These are phyloP conservation scores for Ogataea kodamae DNA, from an alignment of 805 yeast species.

Conservation along the genomic window DNA sequence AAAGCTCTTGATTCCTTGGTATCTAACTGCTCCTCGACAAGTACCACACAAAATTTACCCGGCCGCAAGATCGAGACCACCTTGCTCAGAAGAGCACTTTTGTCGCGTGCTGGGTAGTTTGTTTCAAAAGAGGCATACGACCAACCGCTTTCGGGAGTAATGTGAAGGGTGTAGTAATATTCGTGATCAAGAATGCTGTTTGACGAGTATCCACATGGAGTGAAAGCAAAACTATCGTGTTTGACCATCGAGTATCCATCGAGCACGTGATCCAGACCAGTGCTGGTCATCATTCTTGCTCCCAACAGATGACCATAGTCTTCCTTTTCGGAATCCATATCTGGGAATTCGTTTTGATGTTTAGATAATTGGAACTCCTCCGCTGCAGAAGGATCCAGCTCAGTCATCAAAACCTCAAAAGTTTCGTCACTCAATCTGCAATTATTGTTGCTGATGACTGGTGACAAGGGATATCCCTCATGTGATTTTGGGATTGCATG, in stretches of 20 bases:
- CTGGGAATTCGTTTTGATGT: conserved; percentile 32
- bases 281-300: conserved; percentile 54
- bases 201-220: conserved; percentile 94
- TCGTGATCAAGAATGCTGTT: conserved; percentile 66
- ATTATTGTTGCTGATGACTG: conserved; percentile 16
- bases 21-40: conserved; percentile 33
- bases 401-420: conserved; percentile 89
- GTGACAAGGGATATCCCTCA: conserved; percentile 24
- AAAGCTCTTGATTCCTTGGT: conserved; percentile 26
- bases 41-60: conserved; percentile 56
- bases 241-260: conserved; percentile 20
- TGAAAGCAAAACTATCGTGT: conserved; percentile 86
- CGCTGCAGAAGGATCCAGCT: conserved; percentile 56
- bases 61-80: conserved; percentile 71
- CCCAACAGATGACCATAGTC: conserved; percentile 83
- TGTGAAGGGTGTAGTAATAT: conserved; percentile 76
- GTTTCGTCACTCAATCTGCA: conserved; percentile 48
- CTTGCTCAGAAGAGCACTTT: conserved; percentile 53
- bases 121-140: conserved; percentile 96
- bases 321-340: conserved; percentile 48
- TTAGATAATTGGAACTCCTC: conserved; percentile 45
- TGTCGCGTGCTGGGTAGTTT: conserved; percentile 57
- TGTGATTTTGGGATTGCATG: conserved; percentile 1
- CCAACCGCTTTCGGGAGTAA: conserved; percentile 93
- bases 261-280: conserved; percentile 58